Base-by-base conservation (phyloP, 2,329 filamentous ascomycete genomes). In the Calonectria multiphialidica region DNA sequence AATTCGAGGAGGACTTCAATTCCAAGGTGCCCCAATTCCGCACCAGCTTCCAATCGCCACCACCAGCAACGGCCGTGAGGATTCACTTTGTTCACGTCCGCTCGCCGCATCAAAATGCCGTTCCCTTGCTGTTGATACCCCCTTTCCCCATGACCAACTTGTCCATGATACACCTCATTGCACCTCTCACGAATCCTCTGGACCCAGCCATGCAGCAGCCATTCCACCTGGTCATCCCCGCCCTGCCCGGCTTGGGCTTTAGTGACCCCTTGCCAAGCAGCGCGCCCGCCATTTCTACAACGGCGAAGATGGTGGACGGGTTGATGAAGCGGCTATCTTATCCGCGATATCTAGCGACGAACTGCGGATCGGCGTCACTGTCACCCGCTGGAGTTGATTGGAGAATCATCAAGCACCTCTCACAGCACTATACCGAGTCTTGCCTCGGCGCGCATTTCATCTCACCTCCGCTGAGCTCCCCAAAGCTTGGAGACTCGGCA, bases 221-320 rank as follows among this genome's bases (percentile, higher is more conserved):
- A 0, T 94, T 94, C 77, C 90, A 94, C 77, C 79, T 94, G n/a
- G 87, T 94, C 23, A 89, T 90, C 23, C 92, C 92, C 1, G 91
- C 90, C 50, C 86, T 94, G 23, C 92, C 92, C 0, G 92, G 92
- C 0, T 84, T 93, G 55, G 92, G 91, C 18, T 94, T 94, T 78
- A 93, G 91, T 80, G 91, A 93, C 80, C 85, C 91, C 2, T 85
- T 92, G 45, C 84, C 86, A 1, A 85, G 85, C 67, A 87, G 87
- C 59, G 82, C 82, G 9, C 84, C 88, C 77, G 86, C 87, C n/a
- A 81, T 91, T 68, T 79, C 84, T 7, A 84, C 87, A 15, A 90
- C 90, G 0, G 91, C 90, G 0, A 85, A 86, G 2, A 81, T 92
- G 15, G 86, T 93, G 65, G 84, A 92, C 77, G 81, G 77, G 0